A percentile compares a stretch with the other conserved stretches of the same genome.
phyloP scores from a whole-genome alignment of 139 green algal species.

The Tetraselmis striata region DNA sequence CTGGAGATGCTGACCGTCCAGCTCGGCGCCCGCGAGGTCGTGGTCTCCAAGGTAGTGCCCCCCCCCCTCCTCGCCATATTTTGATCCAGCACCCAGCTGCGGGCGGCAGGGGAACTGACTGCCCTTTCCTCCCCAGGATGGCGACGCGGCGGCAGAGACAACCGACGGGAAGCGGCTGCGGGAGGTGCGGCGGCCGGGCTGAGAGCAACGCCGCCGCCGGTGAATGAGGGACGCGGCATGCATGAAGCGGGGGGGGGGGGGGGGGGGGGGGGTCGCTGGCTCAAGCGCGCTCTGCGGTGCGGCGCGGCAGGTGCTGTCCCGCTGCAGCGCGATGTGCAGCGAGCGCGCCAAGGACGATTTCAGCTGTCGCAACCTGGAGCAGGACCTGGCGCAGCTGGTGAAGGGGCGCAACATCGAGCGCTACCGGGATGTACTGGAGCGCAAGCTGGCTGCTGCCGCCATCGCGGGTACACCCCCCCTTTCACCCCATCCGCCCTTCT shows the following conservation, averaged over 20 bases:
- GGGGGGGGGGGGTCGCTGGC: too few relatives aligned
- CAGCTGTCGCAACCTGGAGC: slow-evolving; percentile 57
- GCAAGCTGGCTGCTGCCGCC: slow-evolving; percentile 39
- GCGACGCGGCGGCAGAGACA: background rate
- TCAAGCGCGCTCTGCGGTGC: background rate
- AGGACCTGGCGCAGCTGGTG: slow-evolving; percentile 49
- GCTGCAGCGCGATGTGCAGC: slow-evolving; percentile 61
- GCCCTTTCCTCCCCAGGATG: too few relatives aligned
- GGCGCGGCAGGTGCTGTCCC: slow-evolving; percentile 47
- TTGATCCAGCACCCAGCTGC: too few relatives aligned
- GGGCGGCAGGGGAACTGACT: too few relatives aligned
- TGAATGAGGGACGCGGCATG: too few relatives aligned
- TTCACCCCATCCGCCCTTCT: background rate
- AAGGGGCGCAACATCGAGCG: slow-evolving; percentile 48
- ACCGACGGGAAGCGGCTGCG: background rate
- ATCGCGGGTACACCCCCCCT: slow-evolving; percentile 36
- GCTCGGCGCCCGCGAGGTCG: slow-evolving; percentile 71
- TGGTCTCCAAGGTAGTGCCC: slow-evolving; percentile 56
- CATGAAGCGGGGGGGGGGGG: too few relatives aligned
- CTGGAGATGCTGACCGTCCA: slow-evolving; percentile 78
- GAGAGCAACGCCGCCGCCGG: too few relatives aligned
- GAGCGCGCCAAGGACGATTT: slow-evolving; percentile 50
- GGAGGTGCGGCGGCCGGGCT: too few relatives aligned
- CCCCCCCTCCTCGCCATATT: too few relatives aligned
- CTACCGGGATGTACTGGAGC: slow-evolving; percentile 64